These are phyloP conservation scores for Pseudopediastrum boryanum DNA, from an alignment of 139 green algal species.

Conservation along the genomic window DNA sequence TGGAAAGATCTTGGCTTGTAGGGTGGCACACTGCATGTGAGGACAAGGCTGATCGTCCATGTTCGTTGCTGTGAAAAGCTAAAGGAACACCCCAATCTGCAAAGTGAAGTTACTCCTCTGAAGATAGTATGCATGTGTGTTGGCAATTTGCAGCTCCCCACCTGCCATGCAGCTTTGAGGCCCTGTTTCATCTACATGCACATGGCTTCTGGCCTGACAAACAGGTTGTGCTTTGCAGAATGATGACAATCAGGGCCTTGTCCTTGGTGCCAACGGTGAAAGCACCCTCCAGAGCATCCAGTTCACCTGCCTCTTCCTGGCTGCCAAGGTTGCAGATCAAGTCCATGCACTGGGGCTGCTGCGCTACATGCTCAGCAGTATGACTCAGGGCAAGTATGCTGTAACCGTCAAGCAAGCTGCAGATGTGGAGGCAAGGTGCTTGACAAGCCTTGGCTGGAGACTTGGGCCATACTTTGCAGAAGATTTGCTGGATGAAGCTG, in stretches of 20 bases:
- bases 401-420: slow-evolving; percentile 31
- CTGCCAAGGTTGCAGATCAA: slow-evolving; percentile 50
- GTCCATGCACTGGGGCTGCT: slow-evolving; percentile 45
- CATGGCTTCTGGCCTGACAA: neutral
- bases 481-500: too few relatives aligned
- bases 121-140: neutral
- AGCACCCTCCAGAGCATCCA: slow-evolving; percentile 42
- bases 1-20: too few relatives aligned
- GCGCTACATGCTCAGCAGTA: slow-evolving; percentile 40
- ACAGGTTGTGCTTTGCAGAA: neutral
- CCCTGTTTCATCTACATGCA: neutral
- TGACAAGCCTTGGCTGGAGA: slow-evolving; percentile 38
- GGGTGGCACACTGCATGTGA: too few relatives aligned
- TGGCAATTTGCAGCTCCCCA: neutral
- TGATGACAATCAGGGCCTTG: neutral
- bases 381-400: neutral
- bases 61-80: too few relatives aligned
- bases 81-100: too few relatives aligned
- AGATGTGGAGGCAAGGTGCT: slow-evolving; percentile 48
- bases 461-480: slow-evolving; percentile 41
- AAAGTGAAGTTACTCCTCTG: neutral
- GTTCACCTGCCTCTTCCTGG: slow-evolving; percentile 50
- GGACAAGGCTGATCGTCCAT: too few relatives aligned
- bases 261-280: too few relatives aligned
- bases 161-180: neutral